A percentile compares a stretch with the other conserved stretches of the same genome.
These are phyloP conservation scores for Moricandia moricandioides DNA, from an alignment of 345 rosid genomes.

Conservation along the genomic window DNA sequence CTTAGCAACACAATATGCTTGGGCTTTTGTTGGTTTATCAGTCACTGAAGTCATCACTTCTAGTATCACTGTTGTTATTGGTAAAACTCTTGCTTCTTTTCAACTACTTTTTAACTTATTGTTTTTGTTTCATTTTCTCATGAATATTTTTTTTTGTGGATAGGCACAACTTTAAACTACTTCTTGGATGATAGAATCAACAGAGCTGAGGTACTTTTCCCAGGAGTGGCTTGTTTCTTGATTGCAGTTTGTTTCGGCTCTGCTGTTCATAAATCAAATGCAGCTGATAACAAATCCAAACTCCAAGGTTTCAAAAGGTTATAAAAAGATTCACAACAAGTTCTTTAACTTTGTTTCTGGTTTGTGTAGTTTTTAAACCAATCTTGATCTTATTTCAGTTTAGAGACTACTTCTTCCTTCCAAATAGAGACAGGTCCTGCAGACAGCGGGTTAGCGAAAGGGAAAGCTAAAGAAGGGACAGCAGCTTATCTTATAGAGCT, in stretches of 20 bases:
- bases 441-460: conserved; percentile 38
- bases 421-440: conserved; percentile 9
- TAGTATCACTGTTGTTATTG: conserved; percentile 80
- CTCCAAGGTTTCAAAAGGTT: conserved; percentile 37
- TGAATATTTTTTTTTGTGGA: background rate
- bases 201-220: conserved; percentile 76
- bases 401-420: conserved; percentile 26
- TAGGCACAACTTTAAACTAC: conserved; percentile 79
- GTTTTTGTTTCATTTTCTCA: background rate
- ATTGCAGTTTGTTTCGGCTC: conserved; percentile 83
- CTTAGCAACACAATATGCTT: conserved; percentile 80
- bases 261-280: conserved; percentile 73
- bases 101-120: background rate
- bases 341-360: background rate
- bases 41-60: conserved; percentile 73
- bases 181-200: conserved; percentile 71
- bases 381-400: conserved; percentile 43
- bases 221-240: conserved; percentile 78
- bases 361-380: background rate
- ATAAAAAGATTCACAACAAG: conserved; percentile 17
- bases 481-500: conserved; percentile 62
- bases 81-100: conserved; percentile 21
- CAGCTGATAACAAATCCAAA: conserved; percentile 60
- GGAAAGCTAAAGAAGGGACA: conserved; percentile 52
- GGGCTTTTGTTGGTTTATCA: conserved; percentile 84